A percentile compares a stretch with the other conserved stretches of the same genome.
phyloP scores from a whole-genome alignment of 2,329 filamentous ascomycete species.

The Colletotrichum viniferum region DNA sequence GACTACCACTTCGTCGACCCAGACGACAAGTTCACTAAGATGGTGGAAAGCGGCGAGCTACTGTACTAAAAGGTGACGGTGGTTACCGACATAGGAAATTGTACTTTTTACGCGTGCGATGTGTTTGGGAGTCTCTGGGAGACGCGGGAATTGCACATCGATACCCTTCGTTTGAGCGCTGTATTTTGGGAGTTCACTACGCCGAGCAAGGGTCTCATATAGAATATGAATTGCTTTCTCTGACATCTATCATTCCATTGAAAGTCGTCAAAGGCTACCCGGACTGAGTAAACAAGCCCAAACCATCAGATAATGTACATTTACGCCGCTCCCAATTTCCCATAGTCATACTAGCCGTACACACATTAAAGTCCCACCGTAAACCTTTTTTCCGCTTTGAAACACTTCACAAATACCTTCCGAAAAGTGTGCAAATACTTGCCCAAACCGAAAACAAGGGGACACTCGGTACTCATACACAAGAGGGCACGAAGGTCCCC shows the following conservation, averaged over 20 bases:
- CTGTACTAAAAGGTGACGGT: conserved; percentile 30
- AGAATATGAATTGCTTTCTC: not conserved
- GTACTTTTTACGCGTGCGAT: not conserved
- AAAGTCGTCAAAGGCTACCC: not conserved
- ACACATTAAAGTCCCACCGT: not conserved
- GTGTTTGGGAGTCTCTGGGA: not conserved
- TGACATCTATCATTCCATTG: not conserved
- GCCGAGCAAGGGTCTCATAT: not conserved
- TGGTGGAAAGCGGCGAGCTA: conserved; percentile 45
- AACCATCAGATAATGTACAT: not conserved
- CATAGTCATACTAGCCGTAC: not conserved
- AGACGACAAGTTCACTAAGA: conserved; percentile 42
- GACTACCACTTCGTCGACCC: conserved; percentile 48
- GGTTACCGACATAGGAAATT: not conserved
- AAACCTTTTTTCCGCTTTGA: not conserved
- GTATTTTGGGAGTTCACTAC: not conserved
- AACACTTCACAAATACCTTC: not conserved
- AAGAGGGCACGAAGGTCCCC: not conserved
- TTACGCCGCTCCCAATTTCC: not conserved
- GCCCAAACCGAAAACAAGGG: not conserved
- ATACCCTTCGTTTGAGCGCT: not conserved
- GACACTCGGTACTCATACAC: not conserved
- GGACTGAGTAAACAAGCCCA: not conserved
- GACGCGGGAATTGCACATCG: not conserved
- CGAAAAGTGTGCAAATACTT: not conserved